These are phyloP conservation scores for Tetradesmus lagerheimii DNA, from an alignment of 139 green algal genomes.

Conservation along the genomic window DNA sequence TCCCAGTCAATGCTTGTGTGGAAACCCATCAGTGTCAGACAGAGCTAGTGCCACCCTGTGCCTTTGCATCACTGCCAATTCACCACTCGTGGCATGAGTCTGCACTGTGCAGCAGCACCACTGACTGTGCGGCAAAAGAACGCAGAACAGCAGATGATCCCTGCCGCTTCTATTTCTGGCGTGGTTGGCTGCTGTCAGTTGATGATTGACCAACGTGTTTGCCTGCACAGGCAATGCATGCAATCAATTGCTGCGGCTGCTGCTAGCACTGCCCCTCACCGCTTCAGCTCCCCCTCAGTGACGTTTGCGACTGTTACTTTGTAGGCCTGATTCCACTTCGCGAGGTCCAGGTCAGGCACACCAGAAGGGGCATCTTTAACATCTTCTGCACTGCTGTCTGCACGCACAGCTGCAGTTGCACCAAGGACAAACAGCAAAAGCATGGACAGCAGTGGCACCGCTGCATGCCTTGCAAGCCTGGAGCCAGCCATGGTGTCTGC, in stretches of 20 bases:
- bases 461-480: not conserved
- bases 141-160: too few species aligned
- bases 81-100: too few species aligned
- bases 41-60: too few species aligned
- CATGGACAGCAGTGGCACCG: not conserved
- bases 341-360: not conserved
- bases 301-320: conserved; percentile 7
- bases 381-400: too few species aligned
- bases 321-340: conserved; percentile 23
- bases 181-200: too few species aligned
- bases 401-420: not conserved
- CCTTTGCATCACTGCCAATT: too few species aligned
- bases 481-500: not conserved
- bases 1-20: too few species aligned
- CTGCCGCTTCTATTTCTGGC: too few species aligned
- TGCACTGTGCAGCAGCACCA: too few species aligned
- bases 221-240: not conserved
- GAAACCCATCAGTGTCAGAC: too few species aligned
- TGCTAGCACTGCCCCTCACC: not conserved
- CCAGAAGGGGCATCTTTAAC: not conserved
- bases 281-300: not conserved
- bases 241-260: not conserved
- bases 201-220: too few species aligned
- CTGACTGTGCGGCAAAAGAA: too few species aligned
- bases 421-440: not conserved